Base-by-base conservation (phyloP, 2,329 filamentous ascomycete genomes). In the Hirsutella minnesotensis region DNA sequence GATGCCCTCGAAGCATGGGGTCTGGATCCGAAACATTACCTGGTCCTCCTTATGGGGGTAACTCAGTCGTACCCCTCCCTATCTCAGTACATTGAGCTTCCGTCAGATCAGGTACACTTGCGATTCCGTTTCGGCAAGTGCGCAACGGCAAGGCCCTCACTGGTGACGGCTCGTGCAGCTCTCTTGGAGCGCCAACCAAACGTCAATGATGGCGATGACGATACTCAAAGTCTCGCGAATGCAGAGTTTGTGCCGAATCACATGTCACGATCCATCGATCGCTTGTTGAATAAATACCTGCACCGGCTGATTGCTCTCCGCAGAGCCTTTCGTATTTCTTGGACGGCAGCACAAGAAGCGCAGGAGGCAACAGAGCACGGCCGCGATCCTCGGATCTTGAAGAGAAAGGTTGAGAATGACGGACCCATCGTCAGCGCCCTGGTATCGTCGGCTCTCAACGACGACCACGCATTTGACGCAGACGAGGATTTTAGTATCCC, bases 1-100 rank as follows among this genome's bases (percentile, higher is more conserved):
- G 84, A 89, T 53, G 80, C 79, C 1, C 74, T 86, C 60, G 72
- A 82, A 53, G 84, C 87, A 2, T 95, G 88, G 88, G 73, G 81
- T 46, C 58, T 95, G 10, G 62, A 73, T 13, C 62, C 69, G 0
- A 61, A 68, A 0, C 81, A 88, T 29, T 89, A 90, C 53, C 59
- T 94, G 33, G 73, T 90, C 4, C 67, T 94, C 4, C 66, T 95
- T 19, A 72, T 92, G 36, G 73, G 73, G 30, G 83, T 83, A 49
- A 63, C 69, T 0, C 58, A 61, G n/a, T 69, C 66, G 0, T 94
- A 94, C 58, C 69, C 67, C 27, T 64, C 66, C 3, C 64, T 83
- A 39, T 71, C 81, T 15, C 56, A 73, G 0, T 57, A 84, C 9
- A 55, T 75, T 13, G 54, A 59, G 58, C 64, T 42, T 55, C 69